Conservation (phyloP, 208 protist species). For the Trypanosoma mega region DNA sequence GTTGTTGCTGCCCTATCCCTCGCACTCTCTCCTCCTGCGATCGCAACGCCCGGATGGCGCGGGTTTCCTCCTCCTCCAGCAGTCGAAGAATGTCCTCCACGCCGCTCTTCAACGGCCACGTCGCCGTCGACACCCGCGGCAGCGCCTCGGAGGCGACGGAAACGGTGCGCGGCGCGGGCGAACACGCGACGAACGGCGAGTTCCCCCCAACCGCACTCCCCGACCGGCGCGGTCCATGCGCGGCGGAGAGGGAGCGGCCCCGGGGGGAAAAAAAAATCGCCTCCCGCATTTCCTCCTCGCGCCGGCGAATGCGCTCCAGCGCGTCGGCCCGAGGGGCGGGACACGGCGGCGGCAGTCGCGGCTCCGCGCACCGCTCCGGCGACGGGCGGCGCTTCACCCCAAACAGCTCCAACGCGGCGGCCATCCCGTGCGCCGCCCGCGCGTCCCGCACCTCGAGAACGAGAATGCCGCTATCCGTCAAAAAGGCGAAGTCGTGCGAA, state of each 20-base stretch:
- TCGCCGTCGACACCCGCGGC: not conserved
- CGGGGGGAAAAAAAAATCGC: constrained; percentile 10
- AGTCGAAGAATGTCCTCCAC: constrained; percentile 7
- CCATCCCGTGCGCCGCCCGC: constrained; percentile 2
- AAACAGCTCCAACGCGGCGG: constrained; percentile 2
- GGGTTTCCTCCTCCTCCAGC: constrained; percentile 14
- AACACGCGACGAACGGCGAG: not conserved
- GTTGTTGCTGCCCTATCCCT: not conserved
- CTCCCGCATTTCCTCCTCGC: constrained; percentile 20
- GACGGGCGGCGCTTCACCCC: not conserved
- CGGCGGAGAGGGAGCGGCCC: not conserved
- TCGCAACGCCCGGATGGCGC: not conserved
- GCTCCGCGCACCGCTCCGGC: not conserved
- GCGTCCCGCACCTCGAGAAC: constrained; percentile 8
- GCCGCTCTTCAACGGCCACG: not conserved
- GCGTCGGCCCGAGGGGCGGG: not conserved
- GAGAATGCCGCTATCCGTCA: not conserved
- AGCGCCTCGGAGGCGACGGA: not conserved
- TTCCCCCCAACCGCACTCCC: not conserved
- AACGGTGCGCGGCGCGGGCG: not conserved
- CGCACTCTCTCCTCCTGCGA: constrained; percentile 13
- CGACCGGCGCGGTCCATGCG: too few relatives aligned
- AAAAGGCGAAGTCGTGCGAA: constrained; percentile 11
- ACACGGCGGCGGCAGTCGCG: not conserved
- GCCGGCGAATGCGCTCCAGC: constrained; percentile 12